phyloP scores from a whole-genome alignment of 1,139 yeast genomes.

The Scheffersomyces parashehatae region DNA sequence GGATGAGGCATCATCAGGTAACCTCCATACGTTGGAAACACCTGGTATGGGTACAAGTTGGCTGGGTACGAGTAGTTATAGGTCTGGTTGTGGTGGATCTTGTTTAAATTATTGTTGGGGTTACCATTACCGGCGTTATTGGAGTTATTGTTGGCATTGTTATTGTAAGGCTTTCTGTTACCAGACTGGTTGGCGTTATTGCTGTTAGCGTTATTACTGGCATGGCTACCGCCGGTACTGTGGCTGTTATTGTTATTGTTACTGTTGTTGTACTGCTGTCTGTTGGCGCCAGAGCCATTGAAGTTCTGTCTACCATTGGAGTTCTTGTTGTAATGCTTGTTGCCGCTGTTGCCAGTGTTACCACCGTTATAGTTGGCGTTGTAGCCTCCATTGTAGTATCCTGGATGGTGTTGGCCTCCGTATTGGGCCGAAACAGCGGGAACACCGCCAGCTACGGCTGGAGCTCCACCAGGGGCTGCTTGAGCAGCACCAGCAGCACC shows the following conservation, averaged over 20 bases:
- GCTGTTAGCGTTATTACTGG: not conserved
- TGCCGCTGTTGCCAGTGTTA: conserved; percentile 6
- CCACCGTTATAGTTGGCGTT: conserved; percentile 10
- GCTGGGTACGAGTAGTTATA: conserved; percentile 15
- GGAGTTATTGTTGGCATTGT: not conserved
- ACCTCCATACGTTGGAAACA: conserved; percentile 14
- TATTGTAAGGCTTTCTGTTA: conserved; percentile 7
- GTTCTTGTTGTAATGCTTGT: conserved; percentile 11
- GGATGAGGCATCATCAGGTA: conserved; percentile 18
- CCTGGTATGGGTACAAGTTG: conserved; percentile 14
- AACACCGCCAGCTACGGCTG: conserved; percentile 3
- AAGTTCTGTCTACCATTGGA: conserved; percentile 10
- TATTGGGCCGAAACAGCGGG: not conserved
- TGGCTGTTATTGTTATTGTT: conserved; percentile 7
- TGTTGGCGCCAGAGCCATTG: conserved; percentile 5
- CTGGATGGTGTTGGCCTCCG: conserved; percentile 1
- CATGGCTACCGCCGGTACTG: conserved; percentile 8
- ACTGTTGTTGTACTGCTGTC: conserved; percentile 7
- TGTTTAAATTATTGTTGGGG: conserved; percentile 6
- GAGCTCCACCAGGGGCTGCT: conserved; percentile 3
- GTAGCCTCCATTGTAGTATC: conserved; percentile 9
- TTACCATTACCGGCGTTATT: not conserved
- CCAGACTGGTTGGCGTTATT: conserved; percentile 4
- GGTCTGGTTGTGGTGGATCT: conserved; percentile 11
- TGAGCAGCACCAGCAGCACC: conserved; percentile 5